phyloP scores from a whole-genome alignment of 2,329 filamentous ascomycete species.

The Verticillium klebahnii region DNA sequence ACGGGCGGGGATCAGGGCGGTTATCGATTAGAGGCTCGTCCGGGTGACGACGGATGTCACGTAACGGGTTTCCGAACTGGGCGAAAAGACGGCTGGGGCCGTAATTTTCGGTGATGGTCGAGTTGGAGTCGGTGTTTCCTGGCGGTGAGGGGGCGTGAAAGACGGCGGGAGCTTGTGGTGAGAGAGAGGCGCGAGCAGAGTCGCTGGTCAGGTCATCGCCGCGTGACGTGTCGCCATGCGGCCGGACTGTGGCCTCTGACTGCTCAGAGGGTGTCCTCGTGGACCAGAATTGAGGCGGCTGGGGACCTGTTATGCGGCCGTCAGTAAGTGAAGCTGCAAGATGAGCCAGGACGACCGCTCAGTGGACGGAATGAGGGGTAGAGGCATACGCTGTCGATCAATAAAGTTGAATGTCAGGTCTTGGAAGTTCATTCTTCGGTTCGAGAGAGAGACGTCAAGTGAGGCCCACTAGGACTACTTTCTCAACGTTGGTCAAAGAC shows the following conservation, averaged over 20 bases:
- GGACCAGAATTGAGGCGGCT: constrained; percentile 13
- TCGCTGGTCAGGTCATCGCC: constrained; percentile 15
- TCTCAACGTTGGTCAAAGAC: background rate
- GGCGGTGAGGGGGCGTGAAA: constrained; percentile 35
- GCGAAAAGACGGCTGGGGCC: constrained; percentile 36
- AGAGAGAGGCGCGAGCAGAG: constrained; percentile 21
- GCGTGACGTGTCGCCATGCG: constrained; percentile 9
- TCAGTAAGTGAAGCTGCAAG: constrained; percentile 9
- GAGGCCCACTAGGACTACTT: background rate
- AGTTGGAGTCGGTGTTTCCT: constrained; percentile 9
- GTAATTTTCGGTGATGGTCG: constrained; percentile 30
- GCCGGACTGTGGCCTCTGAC: constrained; percentile 13
- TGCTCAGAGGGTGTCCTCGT: constrained; percentile 16
- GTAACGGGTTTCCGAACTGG: constrained; percentile 24
- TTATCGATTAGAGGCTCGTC: constrained; percentile 12
- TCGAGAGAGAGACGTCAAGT: background rate
- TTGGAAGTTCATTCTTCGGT: constrained; percentile 5
- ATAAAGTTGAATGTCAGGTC: constrained; percentile 3
- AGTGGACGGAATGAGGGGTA: background rate
- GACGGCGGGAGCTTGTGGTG: constrained; percentile 28
- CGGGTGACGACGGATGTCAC: background rate
- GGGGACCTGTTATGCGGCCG: constrained; percentile 12
- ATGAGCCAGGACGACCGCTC: background rate
- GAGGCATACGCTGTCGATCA: constrained; percentile 1
- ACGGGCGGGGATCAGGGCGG: constrained; percentile 15